Conservation (phyloP, 163 green algal genomes). For the Coccomyxa subellipsoidea region DNA sequence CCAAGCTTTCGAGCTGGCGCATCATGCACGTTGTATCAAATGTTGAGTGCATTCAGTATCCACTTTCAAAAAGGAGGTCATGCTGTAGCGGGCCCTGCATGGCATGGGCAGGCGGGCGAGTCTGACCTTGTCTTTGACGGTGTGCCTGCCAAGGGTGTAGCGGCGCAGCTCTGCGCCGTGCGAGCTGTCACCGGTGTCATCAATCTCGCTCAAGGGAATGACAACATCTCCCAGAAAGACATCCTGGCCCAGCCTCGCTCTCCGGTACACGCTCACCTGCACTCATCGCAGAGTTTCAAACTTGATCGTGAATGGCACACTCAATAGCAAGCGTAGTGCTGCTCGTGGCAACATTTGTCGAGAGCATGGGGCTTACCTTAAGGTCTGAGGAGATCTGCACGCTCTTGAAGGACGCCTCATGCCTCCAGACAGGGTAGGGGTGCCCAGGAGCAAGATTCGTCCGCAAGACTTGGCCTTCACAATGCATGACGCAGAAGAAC, state of each 20-base stretch:
- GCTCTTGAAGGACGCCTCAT: constrained; percentile 42
- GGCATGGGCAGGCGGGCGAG: not conserved
- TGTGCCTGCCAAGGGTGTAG: constrained; percentile 50
- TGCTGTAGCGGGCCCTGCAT: not conserved
- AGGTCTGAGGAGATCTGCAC: constrained; percentile 42
- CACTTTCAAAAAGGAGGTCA: not conserved
- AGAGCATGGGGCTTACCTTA: constrained; percentile 7
- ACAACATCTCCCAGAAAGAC: constrained; percentile 48
- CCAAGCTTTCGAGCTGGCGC: not conserved
- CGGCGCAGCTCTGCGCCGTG: constrained; percentile 4
- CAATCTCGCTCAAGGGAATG: constrained; percentile 42
- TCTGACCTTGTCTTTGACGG: constrained; percentile 35
- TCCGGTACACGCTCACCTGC: constrained; percentile 83
- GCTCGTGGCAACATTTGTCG: not conserved
- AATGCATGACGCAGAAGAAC: constrained; percentile 36
- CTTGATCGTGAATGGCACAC: too few relatives aligned
- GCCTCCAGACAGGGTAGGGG: constrained; percentile 33
- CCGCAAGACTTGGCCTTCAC: constrained; percentile 29
- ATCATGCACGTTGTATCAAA: not conserved
- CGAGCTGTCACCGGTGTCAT: constrained; percentile 2
- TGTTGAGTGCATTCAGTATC: too few relatives aligned
- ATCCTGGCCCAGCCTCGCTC: constrained; percentile 32
- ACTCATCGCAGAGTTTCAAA: too few relatives aligned
- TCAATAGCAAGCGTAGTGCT: too few relatives aligned
- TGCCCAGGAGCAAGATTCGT: constrained; percentile 19